phyloP scores from a whole-genome alignment of 148 eudicot genomes.

The Suaeda aralocaspica region DNA sequence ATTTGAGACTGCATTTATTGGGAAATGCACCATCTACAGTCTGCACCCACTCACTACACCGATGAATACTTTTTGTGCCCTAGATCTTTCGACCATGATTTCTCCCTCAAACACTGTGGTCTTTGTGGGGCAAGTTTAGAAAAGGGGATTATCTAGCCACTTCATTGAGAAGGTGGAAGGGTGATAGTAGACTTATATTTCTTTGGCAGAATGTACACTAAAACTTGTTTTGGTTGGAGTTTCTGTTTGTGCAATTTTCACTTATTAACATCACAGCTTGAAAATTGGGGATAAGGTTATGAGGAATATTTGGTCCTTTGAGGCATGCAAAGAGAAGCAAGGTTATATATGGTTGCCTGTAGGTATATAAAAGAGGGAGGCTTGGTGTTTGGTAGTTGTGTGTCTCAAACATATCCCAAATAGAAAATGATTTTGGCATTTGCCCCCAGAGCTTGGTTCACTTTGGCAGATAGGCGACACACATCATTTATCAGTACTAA shows the following conservation, averaged over 20 bases:
- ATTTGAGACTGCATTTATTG: not conserved
- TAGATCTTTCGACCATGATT: not conserved
- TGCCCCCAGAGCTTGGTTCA: not conserved
- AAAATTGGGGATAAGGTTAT: no score
- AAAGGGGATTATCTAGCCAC: no score
- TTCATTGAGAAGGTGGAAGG: not conserved
- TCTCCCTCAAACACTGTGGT: not conserved
- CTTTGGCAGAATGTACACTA: no score
- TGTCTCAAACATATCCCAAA: not conserved
- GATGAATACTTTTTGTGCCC: not conserved
- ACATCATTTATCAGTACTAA: not conserved
- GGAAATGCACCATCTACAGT: not conserved
- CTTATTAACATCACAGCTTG: no score
- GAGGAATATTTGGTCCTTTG: no score
- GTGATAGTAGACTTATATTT: not conserved
- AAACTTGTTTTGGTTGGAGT: no score
- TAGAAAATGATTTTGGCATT: not conserved
- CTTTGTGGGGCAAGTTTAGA: not conserved
- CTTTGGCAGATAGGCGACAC: not conserved
- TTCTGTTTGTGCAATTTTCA: no score
- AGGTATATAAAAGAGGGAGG: not conserved
- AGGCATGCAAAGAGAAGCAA: no score
- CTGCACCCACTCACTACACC: not conserved
- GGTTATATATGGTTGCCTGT: no score
- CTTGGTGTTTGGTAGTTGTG: not conserved